These are phyloP conservation scores for Parvularia atlantis DNA, from an alignment of 78 protist species.

Conservation along the genomic window DNA sequence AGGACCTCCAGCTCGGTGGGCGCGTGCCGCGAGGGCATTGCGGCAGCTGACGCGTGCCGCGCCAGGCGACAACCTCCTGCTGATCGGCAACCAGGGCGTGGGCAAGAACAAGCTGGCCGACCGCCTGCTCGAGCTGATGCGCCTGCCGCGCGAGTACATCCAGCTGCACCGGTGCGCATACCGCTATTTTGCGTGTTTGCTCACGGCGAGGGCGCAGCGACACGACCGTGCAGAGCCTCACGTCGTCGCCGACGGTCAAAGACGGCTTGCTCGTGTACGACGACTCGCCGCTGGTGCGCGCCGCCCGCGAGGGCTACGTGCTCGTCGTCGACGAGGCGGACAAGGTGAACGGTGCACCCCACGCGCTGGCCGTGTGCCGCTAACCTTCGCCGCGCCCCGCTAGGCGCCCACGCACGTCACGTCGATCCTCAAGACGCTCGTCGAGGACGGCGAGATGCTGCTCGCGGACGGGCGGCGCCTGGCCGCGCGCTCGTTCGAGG, in stretches of 20 bases:
- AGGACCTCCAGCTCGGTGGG: slow-evolving; percentile 12
- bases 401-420: slow-evolving; percentile 60
- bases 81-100: slow-evolving; percentile 64
- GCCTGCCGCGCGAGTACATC: slow-evolving; percentile 50
- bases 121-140: slow-evolving; percentile 9
- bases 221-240: slow-evolving; percentile 36
- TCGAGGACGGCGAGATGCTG: slow-evolving; percentile 29
- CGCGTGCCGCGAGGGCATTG: too few relatives aligned
- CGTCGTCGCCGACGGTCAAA: slow-evolving; percentile 27
- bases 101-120: slow-evolving; percentile 77
- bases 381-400: too few relatives aligned
- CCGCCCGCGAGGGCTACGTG: slow-evolving; percentile 37
- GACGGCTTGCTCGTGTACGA: slow-evolving; percentile 25
- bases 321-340: slow-evolving; percentile 71
- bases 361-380: too few relatives aligned
- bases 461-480: slow-evolving; percentile 39
- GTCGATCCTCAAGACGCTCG: slow-evolving; percentile 29
- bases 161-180: slow-evolving; percentile 58
- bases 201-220: too few relatives aligned
- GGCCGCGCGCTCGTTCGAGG: not conserved
- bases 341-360: too few relatives aligned
- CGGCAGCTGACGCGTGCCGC: too few relatives aligned
- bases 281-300: slow-evolving; percentile 60
- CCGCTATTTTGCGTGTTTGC: not conserved
- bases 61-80: too few relatives aligned